phyloP scores from a whole-genome alignment of 371 early-diverging fungal genomes.

The Circinella minor region DNA sequence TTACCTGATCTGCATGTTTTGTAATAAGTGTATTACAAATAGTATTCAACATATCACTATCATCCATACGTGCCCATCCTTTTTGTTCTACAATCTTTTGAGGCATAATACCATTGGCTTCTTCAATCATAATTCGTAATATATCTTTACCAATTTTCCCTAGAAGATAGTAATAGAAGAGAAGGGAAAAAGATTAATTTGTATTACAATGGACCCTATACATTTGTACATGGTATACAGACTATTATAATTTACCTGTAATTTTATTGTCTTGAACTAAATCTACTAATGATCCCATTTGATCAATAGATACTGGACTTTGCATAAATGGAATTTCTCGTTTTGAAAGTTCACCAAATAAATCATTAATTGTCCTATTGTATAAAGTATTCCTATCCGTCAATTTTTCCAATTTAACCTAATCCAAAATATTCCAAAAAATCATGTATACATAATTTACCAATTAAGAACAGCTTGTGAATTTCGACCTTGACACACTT shows the following conservation, averaged over 20 bases:
- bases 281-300: slow-evolving; percentile 70
- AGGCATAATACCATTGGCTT: slow-evolving; percentile 48
- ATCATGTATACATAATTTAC: slow-evolving; percentile 22
- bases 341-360: slow-evolving; percentile 75
- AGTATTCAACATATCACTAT: slow-evolving; percentile 48
- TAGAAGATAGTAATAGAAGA: slow-evolving; percentile 11
- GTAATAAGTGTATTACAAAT: slow-evolving; percentile 58
- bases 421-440: no score
- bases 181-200: not conserved
- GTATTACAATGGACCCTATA: no score
- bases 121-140: slow-evolving; percentile 71
- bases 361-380: slow-evolving; percentile 76
- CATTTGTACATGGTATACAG: no score
- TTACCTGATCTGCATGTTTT: slow-evolving; percentile 63
- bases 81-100: slow-evolving; percentile 67
- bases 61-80: slow-evolving; percentile 72
- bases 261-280: slow-evolving; percentile 62
- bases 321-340: slow-evolving; percentile 57
- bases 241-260: slow-evolving; percentile 49
- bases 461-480: slow-evolving; percentile 51
- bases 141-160: slow-evolving; percentile 71
- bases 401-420: no score
- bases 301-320: slow-evolving; percentile 62
- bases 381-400: not conserved
- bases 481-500: slow-evolving; percentile 47